Conservation (phyloP, 495 filamentous ascomycete species). For the Penicillium goetzii region DNA sequence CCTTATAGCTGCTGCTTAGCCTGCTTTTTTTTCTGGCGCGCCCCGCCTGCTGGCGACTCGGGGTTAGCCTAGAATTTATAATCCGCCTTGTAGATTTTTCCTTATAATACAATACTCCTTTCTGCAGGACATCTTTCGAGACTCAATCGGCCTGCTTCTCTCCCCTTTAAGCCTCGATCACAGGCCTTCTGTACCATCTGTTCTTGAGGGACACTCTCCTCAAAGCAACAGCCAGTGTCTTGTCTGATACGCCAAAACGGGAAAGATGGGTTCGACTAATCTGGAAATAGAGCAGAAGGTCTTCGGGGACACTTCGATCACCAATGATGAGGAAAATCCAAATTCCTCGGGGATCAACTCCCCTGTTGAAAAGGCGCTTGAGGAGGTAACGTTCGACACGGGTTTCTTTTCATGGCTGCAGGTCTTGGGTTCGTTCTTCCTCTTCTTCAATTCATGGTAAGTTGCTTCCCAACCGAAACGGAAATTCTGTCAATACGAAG, state of each 20-base stretch:
- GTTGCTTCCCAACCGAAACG: slow-evolving; percentile 7
- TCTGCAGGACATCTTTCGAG: not conserved
- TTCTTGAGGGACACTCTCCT: slow-evolving; percentile 6
- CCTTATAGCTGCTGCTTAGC: slow-evolving; percentile 14
- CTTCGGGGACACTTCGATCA: slow-evolving; percentile 13
- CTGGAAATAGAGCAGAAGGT: slow-evolving; percentile 35
- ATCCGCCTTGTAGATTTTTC: slow-evolving; percentile 22
- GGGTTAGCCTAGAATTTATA: slow-evolving; percentile 30
- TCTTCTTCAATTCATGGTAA: slow-evolving; percentile 66
- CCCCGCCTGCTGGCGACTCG: slow-evolving; percentile 21
- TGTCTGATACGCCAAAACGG: slow-evolving; percentile 1
- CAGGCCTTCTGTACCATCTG: not conserved
- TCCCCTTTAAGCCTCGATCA: not conserved
- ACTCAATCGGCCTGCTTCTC: not conserved
- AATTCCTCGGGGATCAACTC: slow-evolving; percentile 15
- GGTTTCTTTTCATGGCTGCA: slow-evolving; percentile 56
- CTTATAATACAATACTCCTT: not conserved
- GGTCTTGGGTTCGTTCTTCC: slow-evolving; percentile 55
- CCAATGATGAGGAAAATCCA: slow-evolving; percentile 26
- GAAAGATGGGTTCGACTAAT: slow-evolving; percentile 33
- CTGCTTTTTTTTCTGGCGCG: not conserved
- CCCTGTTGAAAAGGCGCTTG: slow-evolving; percentile 32
- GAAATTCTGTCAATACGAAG: not conserved
- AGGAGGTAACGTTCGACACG: slow-evolving; percentile 42
- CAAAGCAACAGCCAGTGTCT: slow-evolving; percentile 8